phyloP scores from a whole-genome alignment of 2,329 filamentous ascomycete genomes.

The Phialemoniopsis sp. region DNA sequence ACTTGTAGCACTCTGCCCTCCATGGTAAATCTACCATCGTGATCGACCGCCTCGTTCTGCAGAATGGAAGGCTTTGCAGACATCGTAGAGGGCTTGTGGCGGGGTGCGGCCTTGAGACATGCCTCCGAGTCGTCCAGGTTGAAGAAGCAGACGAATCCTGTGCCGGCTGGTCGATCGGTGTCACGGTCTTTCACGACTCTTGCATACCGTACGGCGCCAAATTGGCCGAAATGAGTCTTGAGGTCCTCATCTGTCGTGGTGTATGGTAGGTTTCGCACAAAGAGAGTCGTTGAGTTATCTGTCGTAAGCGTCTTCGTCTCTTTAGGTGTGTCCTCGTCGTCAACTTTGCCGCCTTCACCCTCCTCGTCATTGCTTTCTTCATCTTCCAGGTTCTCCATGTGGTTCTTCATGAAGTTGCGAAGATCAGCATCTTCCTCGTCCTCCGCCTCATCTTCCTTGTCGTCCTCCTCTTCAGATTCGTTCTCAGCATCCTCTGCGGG shows the following conservation, averaged over 20 bases:
- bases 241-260: conserved; percentile 78
- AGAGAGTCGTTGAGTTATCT: conserved; percentile 75
- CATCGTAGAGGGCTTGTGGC: conserved; percentile 38
- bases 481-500: conserved; percentile 28
- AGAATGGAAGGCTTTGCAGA: conserved; percentile 74
- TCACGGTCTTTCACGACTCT: conserved; percentile 83
- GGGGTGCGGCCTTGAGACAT: conserved; percentile 75
- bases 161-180: conserved; percentile 84
- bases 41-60: conserved; percentile 79
- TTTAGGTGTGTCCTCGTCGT: conserved; percentile 23
- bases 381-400: conserved; percentile 20
- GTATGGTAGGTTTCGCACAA: conserved; percentile 92
- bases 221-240: conserved; percentile 80
- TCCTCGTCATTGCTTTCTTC: conserved; percentile 31
- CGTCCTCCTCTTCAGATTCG: conserved; percentile 25
- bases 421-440: background rate
- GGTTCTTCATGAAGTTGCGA: conserved; percentile 14
- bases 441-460: conserved; percentile 34
- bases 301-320: conserved; percentile 28
- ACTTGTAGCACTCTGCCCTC: conserved; percentile 85
- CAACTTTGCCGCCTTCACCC: conserved; percentile 32
- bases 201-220: conserved; percentile 86
- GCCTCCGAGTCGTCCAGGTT: conserved; percentile 68
- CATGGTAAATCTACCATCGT: conserved; percentile 80
- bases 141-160: conserved; percentile 92